Percentiles rank a stretch among this genome's conserved stretches.
Evolutionary conservation across 495 filamentous ascomycete species (phyloP).

Genomic region (Niebla homalea): DNA sequence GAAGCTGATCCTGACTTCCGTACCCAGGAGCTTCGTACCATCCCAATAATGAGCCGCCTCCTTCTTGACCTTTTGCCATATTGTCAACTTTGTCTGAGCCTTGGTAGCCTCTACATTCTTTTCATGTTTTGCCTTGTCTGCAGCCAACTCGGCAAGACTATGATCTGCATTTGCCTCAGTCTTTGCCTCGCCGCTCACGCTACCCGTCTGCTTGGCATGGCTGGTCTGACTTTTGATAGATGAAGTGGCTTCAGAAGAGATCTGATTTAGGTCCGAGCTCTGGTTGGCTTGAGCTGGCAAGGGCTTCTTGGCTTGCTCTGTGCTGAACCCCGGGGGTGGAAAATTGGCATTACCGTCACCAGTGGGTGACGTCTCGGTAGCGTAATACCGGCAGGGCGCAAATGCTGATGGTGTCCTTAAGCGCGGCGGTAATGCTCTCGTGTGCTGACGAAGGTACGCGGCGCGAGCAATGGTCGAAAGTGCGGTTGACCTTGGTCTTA

Average conservation of each 20-base stretch:
- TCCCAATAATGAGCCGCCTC: conserved; percentile 95
- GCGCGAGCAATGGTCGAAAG: conserved; percentile 28
- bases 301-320: conserved; percentile 81
- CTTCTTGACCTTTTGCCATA: conserved; percentile 86
- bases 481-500: conserved; percentile 22
- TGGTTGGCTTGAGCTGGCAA: conserved; percentile 37
- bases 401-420: conserved; percentile 51
- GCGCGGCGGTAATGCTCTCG: conserved; percentile 43
- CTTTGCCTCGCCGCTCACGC: conserved; percentile 29
- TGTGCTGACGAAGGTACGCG: conserved; percentile 43
- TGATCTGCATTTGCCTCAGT: conserved; percentile 31
- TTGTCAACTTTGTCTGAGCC: conserved; percentile 70
- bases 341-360: conserved; percentile 41
- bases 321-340: conserved; percentile 89
- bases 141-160: conserved; percentile 32
- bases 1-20: conserved; percentile 84
- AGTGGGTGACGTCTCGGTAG: conserved; percentile 58
- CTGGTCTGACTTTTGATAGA: conserved; percentile 16
- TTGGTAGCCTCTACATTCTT: conserved; percentile 58
- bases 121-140: conserved; percentile 32
- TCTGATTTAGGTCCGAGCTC: conserved; percentile 13
- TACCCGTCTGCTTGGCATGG: conserved; percentile 15
- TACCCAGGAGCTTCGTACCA: conserved; percentile 91
- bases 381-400: conserved; percentile 48
- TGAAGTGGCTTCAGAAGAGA: conserved; percentile 22